Evolutionary conservation across 2,329 filamentous ascomycete genomes (phyloP).

Genomic region (Penicillium thymicola): DNA sequence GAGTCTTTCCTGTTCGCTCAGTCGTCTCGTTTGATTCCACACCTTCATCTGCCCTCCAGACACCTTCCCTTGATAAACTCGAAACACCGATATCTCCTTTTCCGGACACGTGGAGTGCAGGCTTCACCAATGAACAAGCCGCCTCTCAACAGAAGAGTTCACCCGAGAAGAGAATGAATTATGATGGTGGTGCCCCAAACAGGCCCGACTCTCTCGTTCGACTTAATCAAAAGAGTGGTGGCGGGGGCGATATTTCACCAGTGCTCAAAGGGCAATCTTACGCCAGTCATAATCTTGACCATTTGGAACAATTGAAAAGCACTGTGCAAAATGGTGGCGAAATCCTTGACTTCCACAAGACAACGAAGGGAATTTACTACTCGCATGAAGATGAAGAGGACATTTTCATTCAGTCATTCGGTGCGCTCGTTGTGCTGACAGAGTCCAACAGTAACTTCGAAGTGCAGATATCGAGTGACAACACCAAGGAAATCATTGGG

Average conservation of each 20-base stretch:
- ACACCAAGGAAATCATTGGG: slow-evolving; percentile 69
- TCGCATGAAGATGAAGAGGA: slow-evolving; percentile 55
- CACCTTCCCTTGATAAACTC: slow-evolving; percentile 23
- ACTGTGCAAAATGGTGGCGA: slow-evolving; percentile 3
- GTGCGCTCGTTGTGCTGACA: slow-evolving; percentile 69
- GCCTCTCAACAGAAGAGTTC: background rate
- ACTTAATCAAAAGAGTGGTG: slow-evolving; percentile 6
- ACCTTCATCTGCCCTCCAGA: slow-evolving; percentile 23
- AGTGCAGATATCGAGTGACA: slow-evolving; percentile 73
- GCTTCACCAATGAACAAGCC: background rate
- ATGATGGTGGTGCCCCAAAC: background rate
- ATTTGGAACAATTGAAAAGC: background rate
- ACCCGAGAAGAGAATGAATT: background rate
- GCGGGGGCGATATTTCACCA: background rate
- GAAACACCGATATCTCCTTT: slow-evolving; percentile 21
- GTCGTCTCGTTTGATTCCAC: slow-evolving; percentile 66
- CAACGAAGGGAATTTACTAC: slow-evolving; percentile 4
- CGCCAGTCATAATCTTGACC: background rate
- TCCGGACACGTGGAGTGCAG: slow-evolving; percentile 9
- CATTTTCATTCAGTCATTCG: slow-evolving; percentile 74
- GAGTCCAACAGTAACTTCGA: slow-evolving; percentile 62
- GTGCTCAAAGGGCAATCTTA: background rate
- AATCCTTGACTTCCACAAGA: slow-evolving; percentile 5
- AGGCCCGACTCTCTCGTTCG: slow-evolving; percentile 4
- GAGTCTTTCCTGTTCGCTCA: slow-evolving; percentile 77